Conservation (phyloP, 148 eudicot species). For the Persicaria maculosa region DNA sequence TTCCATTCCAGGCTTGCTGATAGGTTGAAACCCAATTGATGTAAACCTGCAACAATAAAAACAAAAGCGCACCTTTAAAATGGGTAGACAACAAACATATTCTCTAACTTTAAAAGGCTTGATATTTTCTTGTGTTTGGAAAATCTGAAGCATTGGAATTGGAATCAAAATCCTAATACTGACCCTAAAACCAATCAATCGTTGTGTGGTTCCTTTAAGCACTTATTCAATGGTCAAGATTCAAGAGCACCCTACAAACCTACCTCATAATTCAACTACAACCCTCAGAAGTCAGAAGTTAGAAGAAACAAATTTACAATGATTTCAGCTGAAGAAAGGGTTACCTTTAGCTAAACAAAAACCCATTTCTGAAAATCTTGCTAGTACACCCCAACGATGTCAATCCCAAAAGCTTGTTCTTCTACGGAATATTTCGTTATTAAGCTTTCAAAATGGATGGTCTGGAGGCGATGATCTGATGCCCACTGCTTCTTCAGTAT, state of each 20-base stretch:
- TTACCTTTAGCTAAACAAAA: too few species aligned
- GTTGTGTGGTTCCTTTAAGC: neutral
- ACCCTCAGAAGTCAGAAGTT: too few species aligned
- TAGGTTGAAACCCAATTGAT: slow-evolving; percentile 3
- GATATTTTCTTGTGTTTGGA: slow-evolving; percentile 5
- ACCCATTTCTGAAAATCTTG: too few species aligned
- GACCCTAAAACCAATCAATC: slow-evolving; percentile 13
- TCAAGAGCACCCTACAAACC: too few species aligned
- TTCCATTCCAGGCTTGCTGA: neutral
- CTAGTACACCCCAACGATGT: too few species aligned
- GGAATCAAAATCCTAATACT: slow-evolving; percentile 16
- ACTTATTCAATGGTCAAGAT: neutral
- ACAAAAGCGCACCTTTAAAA: slow-evolving; percentile 16
- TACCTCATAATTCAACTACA: too few species aligned
- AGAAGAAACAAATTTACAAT: too few species aligned
- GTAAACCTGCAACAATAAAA: slow-evolving; percentile 39
- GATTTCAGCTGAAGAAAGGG: too few species aligned
- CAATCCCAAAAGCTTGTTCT: too few species aligned
- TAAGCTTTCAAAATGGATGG: slow-evolving; percentile 9
- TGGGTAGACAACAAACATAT: slow-evolving; percentile 46
- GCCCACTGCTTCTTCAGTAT: neutral
- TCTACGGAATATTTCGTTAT: neutral
- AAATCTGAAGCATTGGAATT: slow-evolving; percentile 12
- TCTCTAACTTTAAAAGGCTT: slow-evolving; percentile 2
- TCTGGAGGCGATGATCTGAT: neutral